These are phyloP conservation scores for Amphicarpaea edgeworthii DNA, from an alignment of 306 rosid species.

Conservation along the genomic window DNA sequence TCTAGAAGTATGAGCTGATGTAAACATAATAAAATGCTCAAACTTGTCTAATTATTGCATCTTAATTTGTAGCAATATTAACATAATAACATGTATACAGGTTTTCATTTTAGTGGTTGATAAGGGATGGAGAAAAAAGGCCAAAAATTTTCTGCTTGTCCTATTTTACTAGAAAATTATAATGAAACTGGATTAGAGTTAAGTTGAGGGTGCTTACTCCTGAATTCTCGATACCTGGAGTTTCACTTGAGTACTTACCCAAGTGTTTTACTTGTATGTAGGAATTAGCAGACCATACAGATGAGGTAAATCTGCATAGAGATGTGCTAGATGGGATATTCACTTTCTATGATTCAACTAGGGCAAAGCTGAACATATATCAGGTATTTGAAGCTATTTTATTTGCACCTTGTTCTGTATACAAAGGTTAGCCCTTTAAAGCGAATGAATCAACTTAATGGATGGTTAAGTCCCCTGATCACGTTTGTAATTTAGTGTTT, in stretches of 20 bases:
- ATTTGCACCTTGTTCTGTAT: conserved; percentile 7
- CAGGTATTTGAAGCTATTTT: conserved; percentile 68
- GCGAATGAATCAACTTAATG: conserved; percentile 32
- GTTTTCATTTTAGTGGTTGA: no score
- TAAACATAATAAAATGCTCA: no score
- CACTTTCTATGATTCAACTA: conserved; percentile 85
- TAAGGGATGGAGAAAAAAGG: conserved; percentile 24
- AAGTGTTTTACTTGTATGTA: conserved; percentile 44
- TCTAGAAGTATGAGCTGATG: no score
- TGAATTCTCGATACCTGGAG: neutral
- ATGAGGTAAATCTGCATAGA: conserved; percentile 79
- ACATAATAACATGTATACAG: no score
- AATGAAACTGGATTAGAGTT: neutral
- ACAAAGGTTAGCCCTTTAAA: neutral
- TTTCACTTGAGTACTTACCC: conserved; percentile 36
- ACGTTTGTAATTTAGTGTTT: conserved; percentile 12
- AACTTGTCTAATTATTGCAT: no score
- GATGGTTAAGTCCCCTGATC: conserved; percentile 25
- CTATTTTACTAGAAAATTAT: neutral
- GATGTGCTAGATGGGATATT: conserved; percentile 87
- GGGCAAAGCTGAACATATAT: conserved; percentile 70
- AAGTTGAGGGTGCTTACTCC: neutral
- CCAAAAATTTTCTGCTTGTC: neutral
- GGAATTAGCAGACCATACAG: conserved; percentile 93
- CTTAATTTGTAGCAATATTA: no score